Percentiles rank a stretch among this genome's conserved stretches.
These are phyloP conservation scores for Solanum commersonii DNA, from an alignment of 257 asterid genomes.

Conservation along the genomic window DNA sequence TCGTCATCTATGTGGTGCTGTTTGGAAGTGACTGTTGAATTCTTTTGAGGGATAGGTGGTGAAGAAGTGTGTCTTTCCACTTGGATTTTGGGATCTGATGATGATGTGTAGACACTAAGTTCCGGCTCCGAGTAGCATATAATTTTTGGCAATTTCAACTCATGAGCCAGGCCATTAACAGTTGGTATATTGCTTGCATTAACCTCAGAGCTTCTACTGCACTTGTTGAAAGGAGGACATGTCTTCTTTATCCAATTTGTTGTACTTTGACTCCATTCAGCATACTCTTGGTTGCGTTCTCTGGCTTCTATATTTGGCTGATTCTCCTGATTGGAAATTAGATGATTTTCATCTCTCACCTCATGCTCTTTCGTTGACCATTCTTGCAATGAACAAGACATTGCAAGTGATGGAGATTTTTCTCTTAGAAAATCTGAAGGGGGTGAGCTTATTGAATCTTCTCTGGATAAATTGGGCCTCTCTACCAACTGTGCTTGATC, in stretches of 20 bases:
- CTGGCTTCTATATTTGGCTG: constrained; percentile 10
- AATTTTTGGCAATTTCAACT: constrained; percentile 20
- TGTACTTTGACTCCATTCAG: constrained; percentile 10
- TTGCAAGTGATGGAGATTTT: constrained; percentile 24
- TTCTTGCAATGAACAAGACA: constrained; percentile 23
- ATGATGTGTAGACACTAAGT: background rate
- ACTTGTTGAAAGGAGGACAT: constrained; percentile 6
- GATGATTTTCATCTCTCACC: constrained; percentile 18
- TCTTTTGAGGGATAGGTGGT: constrained; percentile 3
- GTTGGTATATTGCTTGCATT: constrained; percentile 7
- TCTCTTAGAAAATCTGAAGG: constrained; percentile 10
- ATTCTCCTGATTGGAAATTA: constrained; percentile 8
- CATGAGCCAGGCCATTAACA: constrained; percentile 15
- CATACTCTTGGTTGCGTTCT: constrained; percentile 11
- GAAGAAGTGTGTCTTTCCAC: background rate
- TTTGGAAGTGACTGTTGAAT: background rate
- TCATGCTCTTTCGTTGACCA: constrained; percentile 14
- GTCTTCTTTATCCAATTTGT: background rate
- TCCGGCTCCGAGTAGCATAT: constrained; percentile 3
- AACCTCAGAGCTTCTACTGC: background rate
- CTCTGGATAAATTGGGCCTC: constrained; percentile 9
- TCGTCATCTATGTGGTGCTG: constrained; percentile 8
- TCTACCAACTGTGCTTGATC: constrained; percentile 25
- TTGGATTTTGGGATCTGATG: constrained; percentile 9
- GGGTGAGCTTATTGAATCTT: constrained; percentile 14